Base-by-base conservation (phyloP, 495 filamentous ascomycete genomes). In the Pyrenopolyporus hunteri region DNA sequence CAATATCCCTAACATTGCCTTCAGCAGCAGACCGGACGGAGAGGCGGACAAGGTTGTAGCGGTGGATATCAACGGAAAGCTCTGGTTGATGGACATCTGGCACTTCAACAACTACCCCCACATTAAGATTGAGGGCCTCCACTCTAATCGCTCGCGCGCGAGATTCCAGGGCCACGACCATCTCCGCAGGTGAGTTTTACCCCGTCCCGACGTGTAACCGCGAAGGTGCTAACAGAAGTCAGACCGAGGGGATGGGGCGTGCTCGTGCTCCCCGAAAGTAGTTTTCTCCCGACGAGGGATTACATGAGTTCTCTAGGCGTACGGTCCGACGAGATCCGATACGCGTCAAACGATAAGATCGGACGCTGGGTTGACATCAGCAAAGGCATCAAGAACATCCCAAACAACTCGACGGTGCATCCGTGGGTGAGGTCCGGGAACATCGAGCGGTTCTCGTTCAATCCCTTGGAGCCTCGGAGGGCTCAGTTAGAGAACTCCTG, bases 1-100 rank as follows among this genome's bases (percentile, higher is more conserved):
- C 14, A 97, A 98, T 64, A 90, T 97, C 3, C 93, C 94, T 1
- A 86, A 79, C 28, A 76, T 98, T 11, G 77, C 84, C 8, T 97
- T 98, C 68, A 81, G 83, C 31, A 83, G 83, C 44, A 86, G 91
- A 62, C 73, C 80, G 6, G 73, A 82, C 9, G 92, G 89, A 1
- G 73, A 81, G 0, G 82, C 80, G 4, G 69, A 76, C 7, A 90
- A 85, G 79, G 78, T 98, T 33, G 79, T 87, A 13, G 92, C 88
- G 16, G 85, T 85, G 8, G 89, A 92, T 59, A 92, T 97, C 36
- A 64, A 76, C 13, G 91, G 90, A 16, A 75, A 70, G 14, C 76
- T 86, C 0, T 79, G 85, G 48, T 53, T 92, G 2, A 89, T 92
- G 82, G 80, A 88, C 44, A 78, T 93, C 13, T 89, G 85, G 83